Conservation (phyloP, 2,329 filamentous ascomycete genomes). For the Graphium sp. region DNA sequence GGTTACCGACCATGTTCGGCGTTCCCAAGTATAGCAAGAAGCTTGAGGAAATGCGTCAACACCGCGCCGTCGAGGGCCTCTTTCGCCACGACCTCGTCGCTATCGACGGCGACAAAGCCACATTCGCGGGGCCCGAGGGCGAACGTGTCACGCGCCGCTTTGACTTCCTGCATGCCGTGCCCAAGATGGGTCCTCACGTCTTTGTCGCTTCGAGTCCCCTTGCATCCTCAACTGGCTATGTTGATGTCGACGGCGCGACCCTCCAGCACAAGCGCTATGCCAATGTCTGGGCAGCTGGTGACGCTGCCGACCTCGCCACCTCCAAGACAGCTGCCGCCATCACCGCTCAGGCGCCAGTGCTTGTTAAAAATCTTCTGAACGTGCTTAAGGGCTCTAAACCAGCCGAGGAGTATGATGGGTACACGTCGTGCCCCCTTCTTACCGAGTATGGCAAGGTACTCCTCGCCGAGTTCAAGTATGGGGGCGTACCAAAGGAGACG, state of each 20-base stretch:
- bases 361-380: conserved; percentile 29
- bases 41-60: conserved; percentile 33
- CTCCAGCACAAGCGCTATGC: conserved; percentile 32
- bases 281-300: conserved; percentile 42
- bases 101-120: conserved; percentile 33
- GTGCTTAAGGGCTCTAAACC: conserved; percentile 25
- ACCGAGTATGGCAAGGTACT: conserved; percentile 45
- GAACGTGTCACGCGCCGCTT: conserved; percentile 24
- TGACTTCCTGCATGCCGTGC: conserved; percentile 37
- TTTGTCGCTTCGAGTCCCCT: conserved; percentile 35
- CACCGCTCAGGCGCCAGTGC: conserved; percentile 29
- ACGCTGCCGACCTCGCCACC: conserved; percentile 41
- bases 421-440: conserved; percentile 35
- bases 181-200: conserved; percentile 39
- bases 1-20: conserved; percentile 38
- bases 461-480: conserved; percentile 50
- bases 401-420: conserved; percentile 30
- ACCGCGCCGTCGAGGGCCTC: conserved; percentile 37
- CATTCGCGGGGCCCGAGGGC: conserved; percentile 24
- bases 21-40: conserved; percentile 40
- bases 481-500: conserved; percentile 44
- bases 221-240: conserved; percentile 36
- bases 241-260: conserved; percentile 37
- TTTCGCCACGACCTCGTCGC: conserved; percentile 39
- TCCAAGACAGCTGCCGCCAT: conserved; percentile 38